Evolutionary conservation across 768 basidiomycete genomes (phyloP).

Genomic region (Tulasnella sp.): DNA sequence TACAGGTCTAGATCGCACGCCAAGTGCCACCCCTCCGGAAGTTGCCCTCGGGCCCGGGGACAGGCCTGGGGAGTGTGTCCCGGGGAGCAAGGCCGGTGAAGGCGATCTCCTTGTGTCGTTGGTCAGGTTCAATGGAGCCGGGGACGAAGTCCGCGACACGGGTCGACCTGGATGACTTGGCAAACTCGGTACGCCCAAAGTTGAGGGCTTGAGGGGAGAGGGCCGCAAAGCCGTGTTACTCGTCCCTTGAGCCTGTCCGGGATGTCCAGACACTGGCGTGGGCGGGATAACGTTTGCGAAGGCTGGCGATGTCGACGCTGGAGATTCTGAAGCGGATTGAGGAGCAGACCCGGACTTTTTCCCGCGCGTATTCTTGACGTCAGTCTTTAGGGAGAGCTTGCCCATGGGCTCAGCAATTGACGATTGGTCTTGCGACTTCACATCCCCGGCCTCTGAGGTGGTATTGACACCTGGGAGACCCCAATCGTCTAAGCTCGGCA

Average conservation of each 20-base stretch:
- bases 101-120: background rate
- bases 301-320: background rate
- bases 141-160: conserved; percentile 9
- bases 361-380: background rate
- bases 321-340: background rate
- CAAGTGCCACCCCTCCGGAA: conserved; percentile 15
- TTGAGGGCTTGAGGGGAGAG: background rate
- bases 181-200: background rate
- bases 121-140: conserved; percentile 1
- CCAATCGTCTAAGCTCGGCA: conserved; percentile 18
- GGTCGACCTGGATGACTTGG: background rate
- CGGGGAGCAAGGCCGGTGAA: background rate
- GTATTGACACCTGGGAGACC: conserved; percentile 1
- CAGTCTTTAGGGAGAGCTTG: background rate
- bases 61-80: conserved; percentile 6
- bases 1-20: conserved; percentile 5
- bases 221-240: background rate
- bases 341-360: conserved; percentile 12
- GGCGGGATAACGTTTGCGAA: conserved; percentile 9
- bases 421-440: background rate
- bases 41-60: conserved; percentile 5
- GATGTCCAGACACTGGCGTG: background rate
- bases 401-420: background rate
- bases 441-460: conserved; percentile 13
- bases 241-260: background rate